Evolutionary conservation across 139 green algal species (phyloP).

Genomic region (Edaphochlamys debaryana): DNA sequence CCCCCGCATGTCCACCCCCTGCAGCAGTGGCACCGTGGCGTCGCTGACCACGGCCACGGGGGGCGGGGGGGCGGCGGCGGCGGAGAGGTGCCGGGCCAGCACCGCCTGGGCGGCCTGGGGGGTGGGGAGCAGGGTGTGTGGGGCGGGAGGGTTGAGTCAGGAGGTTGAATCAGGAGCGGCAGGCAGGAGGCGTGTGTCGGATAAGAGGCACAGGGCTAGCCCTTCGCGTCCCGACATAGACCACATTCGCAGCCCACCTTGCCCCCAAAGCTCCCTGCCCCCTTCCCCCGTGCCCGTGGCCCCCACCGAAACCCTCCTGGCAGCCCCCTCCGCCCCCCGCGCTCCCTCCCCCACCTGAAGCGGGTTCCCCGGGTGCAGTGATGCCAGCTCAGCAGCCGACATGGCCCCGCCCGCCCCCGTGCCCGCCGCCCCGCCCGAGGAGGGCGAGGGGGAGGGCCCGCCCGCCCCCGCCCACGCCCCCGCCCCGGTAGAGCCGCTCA

Average conservation of each 20-base stretch:
- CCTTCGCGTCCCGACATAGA: too few species aligned
- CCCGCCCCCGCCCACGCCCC: not conserved
- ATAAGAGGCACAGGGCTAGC: too few species aligned
- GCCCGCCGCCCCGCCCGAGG: not conserved
- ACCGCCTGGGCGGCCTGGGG: conserved; percentile 13
- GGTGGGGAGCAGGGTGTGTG: not conserved
- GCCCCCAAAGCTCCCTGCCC: too few species aligned
- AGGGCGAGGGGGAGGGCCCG: too few species aligned
- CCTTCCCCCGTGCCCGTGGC: too few species aligned
- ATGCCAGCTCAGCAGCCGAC: not conserved
- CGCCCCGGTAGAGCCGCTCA: too few species aligned
- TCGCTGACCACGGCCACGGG: not conserved
- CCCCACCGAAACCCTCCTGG: too few species aligned
- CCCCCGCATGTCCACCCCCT: conserved; percentile 69
- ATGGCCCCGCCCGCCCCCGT: not conserved
- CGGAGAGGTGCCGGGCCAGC: conserved; percentile 20
- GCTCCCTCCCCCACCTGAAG: conserved; percentile 9
- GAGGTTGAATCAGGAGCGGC: too few species aligned
- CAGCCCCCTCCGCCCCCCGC: too few species aligned
- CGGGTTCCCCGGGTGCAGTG: conserved; percentile 21
- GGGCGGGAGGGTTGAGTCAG: not conserved
- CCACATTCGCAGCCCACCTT: too few species aligned
- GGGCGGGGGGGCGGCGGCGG: not conserved
- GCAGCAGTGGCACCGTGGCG: conserved; percentile 46
- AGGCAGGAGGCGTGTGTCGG: too few species aligned